Evolutionary conservation across 176 grass and related monocot genomes (phyloP).

Genomic region (Tillandsia fasciculata): DNA sequence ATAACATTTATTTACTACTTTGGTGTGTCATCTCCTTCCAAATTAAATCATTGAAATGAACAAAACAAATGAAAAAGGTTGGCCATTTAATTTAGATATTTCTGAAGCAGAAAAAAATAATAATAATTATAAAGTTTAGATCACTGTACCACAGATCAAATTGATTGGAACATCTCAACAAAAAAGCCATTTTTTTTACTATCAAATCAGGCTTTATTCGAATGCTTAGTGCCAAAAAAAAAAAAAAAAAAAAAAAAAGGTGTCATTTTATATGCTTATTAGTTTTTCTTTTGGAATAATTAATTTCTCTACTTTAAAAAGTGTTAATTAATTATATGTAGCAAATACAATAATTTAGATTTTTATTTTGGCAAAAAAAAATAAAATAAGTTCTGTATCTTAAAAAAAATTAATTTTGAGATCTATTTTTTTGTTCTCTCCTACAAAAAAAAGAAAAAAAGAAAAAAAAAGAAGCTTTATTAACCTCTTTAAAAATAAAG

Average conservation of each 20-base stretch:
- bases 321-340: too few relatives aligned
- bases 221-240: neutral
- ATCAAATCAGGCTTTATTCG: conserved; percentile 4
- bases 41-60: too few relatives aligned
- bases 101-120: neutral
- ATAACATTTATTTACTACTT: too few relatives aligned
- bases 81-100: neutral
- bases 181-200: conserved; percentile 11
- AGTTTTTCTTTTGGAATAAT: neutral
- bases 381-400: too few relatives aligned
- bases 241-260: too few relatives aligned
- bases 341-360: too few relatives aligned
- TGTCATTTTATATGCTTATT: conserved; percentile 16
- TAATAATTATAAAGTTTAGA: conserved; percentile 9
- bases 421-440: neutral
- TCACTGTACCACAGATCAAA: neutral
- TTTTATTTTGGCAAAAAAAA: too few relatives aligned
- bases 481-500: neutral
- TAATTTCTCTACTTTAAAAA: too few relatives aligned
- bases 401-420: too few relatives aligned
- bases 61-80: neutral
- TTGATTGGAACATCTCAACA: conserved; percentile 26
- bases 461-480: neutral
- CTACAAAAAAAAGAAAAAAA: neutral
- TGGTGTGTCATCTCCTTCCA: too few relatives aligned